These are phyloP conservation scores for Candida hungchunana DNA, from an alignment of 805 yeast genomes.

Conservation along the genomic window DNA sequence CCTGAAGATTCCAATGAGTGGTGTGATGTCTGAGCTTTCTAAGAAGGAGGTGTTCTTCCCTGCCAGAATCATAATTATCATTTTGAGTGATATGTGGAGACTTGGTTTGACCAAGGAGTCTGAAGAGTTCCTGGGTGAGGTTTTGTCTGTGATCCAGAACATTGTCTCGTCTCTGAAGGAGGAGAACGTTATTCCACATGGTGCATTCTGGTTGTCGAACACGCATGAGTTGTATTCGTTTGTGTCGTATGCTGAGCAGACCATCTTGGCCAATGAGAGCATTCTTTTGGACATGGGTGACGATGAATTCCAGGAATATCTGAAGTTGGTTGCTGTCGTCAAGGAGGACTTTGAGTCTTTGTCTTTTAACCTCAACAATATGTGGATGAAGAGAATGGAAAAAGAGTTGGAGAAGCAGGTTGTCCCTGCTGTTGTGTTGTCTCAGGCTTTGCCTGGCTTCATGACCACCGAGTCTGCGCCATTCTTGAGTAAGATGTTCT, in stretches of 20 bases:
- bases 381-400: conserved; percentile 96
- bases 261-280: conserved; percentile 81
- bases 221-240: conserved; percentile 94
- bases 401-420: conserved; percentile 87
- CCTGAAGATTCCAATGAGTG: conserved; percentile 79
- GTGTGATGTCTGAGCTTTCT: conserved; percentile 76
- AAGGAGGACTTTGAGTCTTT: conserved; percentile 92
- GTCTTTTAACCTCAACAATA: conserved; percentile 89
- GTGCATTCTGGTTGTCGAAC: conserved; percentile 96
- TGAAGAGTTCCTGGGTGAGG: conserved; percentile 87
- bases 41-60: conserved; percentile 94
- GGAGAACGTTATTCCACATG: conserved; percentile 83
- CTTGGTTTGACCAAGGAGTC: conserved; percentile 88
- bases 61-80: conserved; percentile 87
- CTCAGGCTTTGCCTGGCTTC: conserved; percentile 95
- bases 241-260: conserved; percentile 88
- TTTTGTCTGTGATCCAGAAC: conserved; percentile 79
- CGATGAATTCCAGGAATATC: conserved; percentile 84
- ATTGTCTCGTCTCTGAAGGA: conserved; percentile 78
- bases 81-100: conserved; percentile 97
- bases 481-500: conserved; percentile 78
- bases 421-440: conserved; percentile 89
- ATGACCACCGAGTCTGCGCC: conserved; percentile 79
- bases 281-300: conserved; percentile 82
- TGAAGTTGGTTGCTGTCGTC: conserved; percentile 82